A percentile compares a stretch with the other conserved stretches of the same genome.
These are phyloP conservation scores for Streptanthus diversifolius DNA, from an alignment of 345 rosid genomes.

Conservation along the genomic window DNA sequence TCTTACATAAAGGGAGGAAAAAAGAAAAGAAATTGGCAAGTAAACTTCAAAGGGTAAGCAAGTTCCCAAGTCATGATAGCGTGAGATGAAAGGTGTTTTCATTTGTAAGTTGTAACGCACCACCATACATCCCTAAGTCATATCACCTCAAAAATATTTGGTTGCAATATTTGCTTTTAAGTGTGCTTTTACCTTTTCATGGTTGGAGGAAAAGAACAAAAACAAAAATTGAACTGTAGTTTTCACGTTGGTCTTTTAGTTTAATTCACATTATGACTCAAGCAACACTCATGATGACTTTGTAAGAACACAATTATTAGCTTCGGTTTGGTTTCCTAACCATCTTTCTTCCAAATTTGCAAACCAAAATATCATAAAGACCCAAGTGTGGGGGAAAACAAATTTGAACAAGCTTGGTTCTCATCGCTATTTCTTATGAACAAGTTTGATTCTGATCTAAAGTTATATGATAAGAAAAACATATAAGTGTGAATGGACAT, in stretches of 20 bases:
- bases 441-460: no score
- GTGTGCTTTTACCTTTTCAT: background rate
- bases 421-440: no score
- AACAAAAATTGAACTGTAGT: background rate
- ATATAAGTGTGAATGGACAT: no score
- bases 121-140: conserved; percentile 1
- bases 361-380: no score
- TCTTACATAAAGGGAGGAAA: background rate
- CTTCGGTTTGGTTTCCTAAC: background rate
- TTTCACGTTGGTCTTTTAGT: background rate
- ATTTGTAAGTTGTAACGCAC: conserved; percentile 18
- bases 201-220: background rate
- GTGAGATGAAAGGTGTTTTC: conserved; percentile 23
- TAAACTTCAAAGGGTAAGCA: background rate
- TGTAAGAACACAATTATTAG: background rate
- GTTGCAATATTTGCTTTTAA: background rate
- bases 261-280: background rate
- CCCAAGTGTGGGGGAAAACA: no score
- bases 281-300: conserved; percentile 18
- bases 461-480: no score
- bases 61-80: conserved; percentile 10
- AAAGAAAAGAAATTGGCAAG: background rate
- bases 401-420: no score
- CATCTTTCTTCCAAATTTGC: no score
- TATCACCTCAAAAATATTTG: background rate